Evolutionary conservation across 352 stramenopile species (phyloP).

Genomic region (Pythium folliculosum): DNA sequence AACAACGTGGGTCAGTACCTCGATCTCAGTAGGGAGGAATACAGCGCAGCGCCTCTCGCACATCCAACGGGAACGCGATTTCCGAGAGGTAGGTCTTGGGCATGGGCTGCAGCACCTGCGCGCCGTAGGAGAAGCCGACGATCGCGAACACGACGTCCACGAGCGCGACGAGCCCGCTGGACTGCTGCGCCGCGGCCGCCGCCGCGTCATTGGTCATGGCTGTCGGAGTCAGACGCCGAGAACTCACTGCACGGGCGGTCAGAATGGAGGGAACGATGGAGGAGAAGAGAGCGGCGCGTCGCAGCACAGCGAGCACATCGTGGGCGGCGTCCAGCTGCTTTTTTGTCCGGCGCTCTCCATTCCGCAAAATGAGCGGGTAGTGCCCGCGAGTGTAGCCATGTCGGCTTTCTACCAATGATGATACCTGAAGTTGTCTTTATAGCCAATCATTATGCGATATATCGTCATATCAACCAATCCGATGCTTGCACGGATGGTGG

Average conservation of each 20-base stretch:
- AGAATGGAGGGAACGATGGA: no score
- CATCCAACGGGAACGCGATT: slow-evolving; percentile 72
- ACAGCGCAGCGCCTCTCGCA: no score
- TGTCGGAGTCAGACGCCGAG: background rate
- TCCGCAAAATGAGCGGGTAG: background rate
- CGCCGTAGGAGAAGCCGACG: slow-evolving; percentile 50
- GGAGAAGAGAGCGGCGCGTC: no score
- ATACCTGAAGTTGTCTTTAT: background rate
- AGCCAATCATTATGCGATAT: slow-evolving; percentile 8
- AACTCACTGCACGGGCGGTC: no score
- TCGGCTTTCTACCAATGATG: slow-evolving; percentile 8
- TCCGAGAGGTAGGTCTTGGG: slow-evolving; percentile 80
- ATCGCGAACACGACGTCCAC: slow-evolving; percentile 49
- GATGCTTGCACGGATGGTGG: no score
- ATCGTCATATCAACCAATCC: no score
- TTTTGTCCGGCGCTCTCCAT: background rate
- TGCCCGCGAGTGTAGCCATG: slow-evolving; percentile 10
- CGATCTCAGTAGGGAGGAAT: no score
- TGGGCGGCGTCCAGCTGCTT: slow-evolving; percentile 6
- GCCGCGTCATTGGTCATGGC: no score
- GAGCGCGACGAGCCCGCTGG: slow-evolving; percentile 15
- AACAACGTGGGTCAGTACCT: no score
- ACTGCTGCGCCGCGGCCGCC: background rate
- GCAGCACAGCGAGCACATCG: no score
- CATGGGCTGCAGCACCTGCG: slow-evolving; percentile 49